Evolutionary conservation across 371 early-diverging fungal genomes (phyloP), one percentile per base, ranked within the genome.

Genomic region (Zopfochytrium polystomum): DNA sequence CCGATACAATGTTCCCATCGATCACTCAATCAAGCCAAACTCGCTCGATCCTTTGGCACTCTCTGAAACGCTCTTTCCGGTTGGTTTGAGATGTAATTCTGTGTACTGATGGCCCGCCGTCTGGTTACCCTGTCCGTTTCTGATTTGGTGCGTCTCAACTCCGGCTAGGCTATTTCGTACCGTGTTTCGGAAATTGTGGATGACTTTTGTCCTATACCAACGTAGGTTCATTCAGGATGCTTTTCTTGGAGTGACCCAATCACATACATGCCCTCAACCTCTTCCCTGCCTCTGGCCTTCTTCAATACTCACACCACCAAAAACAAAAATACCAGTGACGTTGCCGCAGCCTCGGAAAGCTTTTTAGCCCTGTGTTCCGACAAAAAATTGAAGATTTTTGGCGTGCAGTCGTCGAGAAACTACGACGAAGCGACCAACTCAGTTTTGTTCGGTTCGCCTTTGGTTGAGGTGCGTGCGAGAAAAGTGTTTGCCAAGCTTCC

Each of bases 311-410:
- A n/a, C n/a, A n/a, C n/a, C n/a, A n/a, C n/a, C n/a, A n/a, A n/a
- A n/a, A n/a, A n/a, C n/a, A n/a, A n/a, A 7, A 47, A 13, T 23
- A 13, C 7, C 11, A 47, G 47, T 47, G 47, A 44, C 11, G 53
- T 42, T 18, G 33, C 43, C 5, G 48, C 56, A 18, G 38, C 55
- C 1, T 5, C 62, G 2, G 69, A 68, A 59, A 60, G 63, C 35
- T 72, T 77, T 42, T 70, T 72, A 52, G 53, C 55, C 11, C 31
- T 66, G 22, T 65, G 65, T 0, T 22, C n/a, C 1, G 71, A 73
- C 51, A 57, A 66, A 30, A 72, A 62, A 20, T 51, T 76, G 61
- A 73, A 73, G 50, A 23, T 52, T 1, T 69, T 67, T 46, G 49
- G 43, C 71, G 1, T 26, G 62, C 23, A 46, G 52, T n/a, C 26